A percentile compares a stretch with the other conserved stretches of the same genome.
Conservation (phyloP, 208 protist genomes). For the Trypanosoma scelopori region DNA sequence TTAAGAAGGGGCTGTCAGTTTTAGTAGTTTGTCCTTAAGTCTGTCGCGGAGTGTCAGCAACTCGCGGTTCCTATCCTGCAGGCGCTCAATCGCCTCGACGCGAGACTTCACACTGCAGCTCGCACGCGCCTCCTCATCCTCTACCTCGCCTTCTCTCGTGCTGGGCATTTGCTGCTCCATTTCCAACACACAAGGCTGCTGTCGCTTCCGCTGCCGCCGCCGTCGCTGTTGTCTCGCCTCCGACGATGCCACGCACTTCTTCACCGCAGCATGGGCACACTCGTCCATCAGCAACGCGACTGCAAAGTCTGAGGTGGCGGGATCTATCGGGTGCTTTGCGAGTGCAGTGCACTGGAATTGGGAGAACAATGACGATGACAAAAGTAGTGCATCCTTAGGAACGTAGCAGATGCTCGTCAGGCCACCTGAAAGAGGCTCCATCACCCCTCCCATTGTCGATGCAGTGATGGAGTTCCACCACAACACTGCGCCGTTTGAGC, state of each 20-base stretch:
- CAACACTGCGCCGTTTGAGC: constrained; percentile 55
- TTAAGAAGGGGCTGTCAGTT: constrained; percentile 12
- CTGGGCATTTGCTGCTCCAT: too few relatives aligned
- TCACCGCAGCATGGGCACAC: background rate
- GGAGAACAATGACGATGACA: background rate
- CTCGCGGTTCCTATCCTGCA: constrained; percentile 33
- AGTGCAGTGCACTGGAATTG: constrained; percentile 28
- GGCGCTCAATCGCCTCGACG: constrained; percentile 8
- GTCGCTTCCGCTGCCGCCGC: background rate
- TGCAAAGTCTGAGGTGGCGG: constrained; percentile 20
- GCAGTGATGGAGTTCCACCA: constrained; percentile 49
- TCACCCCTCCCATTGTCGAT: constrained; percentile 39
- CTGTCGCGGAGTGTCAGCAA: constrained; percentile 31
- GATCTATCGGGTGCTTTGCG: constrained; percentile 62
- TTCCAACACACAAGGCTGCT: too few relatives aligned
- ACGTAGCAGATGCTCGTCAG: constrained; percentile 54
- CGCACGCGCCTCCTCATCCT: too few relatives aligned
- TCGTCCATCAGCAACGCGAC: constrained; percentile 1
- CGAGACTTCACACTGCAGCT: background rate
- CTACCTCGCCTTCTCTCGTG: too few relatives aligned
- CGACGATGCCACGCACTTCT: background rate
- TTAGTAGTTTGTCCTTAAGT: constrained; percentile 29
- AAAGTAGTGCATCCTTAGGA: constrained; percentile 4
- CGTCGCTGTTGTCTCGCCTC: background rate
- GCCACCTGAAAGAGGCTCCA: constrained; percentile 36